A percentile compares a stretch with the other conserved stretches of the same genome.
Evolutionary conservation across 257 asterid genomes (phyloP).

Genomic region (Rhazya stricta): DNA sequence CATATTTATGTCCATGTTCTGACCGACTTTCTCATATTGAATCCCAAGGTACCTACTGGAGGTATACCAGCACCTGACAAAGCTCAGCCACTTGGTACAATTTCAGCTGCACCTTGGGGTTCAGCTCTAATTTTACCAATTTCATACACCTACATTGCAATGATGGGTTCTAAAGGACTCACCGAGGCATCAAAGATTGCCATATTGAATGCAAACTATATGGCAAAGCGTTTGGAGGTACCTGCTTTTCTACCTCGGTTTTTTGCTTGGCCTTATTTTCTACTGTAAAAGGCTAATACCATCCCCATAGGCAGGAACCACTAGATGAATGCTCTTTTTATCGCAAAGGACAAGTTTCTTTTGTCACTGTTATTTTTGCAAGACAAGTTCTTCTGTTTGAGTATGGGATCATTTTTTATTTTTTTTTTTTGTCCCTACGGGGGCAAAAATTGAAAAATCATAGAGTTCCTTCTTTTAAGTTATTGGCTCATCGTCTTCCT

Average conservation of each 20-base stretch:
- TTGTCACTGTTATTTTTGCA: not conserved
- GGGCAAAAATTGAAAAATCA: not conserved
- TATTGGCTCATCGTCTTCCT: not conserved
- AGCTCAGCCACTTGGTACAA: conserved; percentile 80
- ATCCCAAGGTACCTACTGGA: conserved; percentile 71
- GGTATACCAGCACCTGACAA: conserved; percentile 86
- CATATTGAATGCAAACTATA: conserved; percentile 86
- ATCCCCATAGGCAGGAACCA: not conserved
- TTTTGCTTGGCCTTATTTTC: not conserved
- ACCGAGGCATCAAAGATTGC: conserved; percentile 93
- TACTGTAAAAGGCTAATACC: not conserved
- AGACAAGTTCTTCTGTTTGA: not conserved
- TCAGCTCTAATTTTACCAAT: conserved; percentile 97
- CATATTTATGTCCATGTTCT: conserved; percentile 3
- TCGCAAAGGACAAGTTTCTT: not conserved
- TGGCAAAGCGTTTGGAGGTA: conserved; percentile 98
- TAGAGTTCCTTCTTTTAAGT: not conserved
- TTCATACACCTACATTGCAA: conserved; percentile 88
- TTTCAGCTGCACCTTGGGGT: conserved; percentile 99
- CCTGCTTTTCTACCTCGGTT: conserved; percentile 5
- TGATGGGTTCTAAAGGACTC: conserved; percentile 98
- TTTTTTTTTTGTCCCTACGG: too few species aligned
- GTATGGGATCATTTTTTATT: not conserved
- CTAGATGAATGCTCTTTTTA: not conserved
- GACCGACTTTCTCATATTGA: conserved; percentile 4